These are phyloP conservation scores for Elsinoe arachidis DNA, from an alignment of 2,329 filamentous ascomycete species.

Conservation along the genomic window DNA sequence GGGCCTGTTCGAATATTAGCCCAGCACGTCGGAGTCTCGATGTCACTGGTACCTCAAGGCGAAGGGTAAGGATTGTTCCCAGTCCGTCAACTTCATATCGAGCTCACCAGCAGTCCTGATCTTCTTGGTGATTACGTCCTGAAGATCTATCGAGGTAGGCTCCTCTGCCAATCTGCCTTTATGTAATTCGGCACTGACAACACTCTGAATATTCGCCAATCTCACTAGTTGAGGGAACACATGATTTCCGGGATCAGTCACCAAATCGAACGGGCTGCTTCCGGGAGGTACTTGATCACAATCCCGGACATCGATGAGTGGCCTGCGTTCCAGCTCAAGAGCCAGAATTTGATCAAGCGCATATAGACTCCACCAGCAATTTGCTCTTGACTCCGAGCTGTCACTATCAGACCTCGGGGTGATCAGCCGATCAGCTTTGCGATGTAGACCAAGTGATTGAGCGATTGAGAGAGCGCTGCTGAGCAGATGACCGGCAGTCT, in stretches of 20 bases:
- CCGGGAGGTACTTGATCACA: not conserved
- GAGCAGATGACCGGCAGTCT: conserved; percentile 1
- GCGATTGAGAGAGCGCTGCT: conserved; percentile 9
- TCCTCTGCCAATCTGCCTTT: not conserved
- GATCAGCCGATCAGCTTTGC: not conserved
- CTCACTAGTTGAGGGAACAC: not conserved
- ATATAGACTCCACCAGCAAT: not conserved
- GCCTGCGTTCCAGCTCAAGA: not conserved
- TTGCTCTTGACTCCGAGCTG: not conserved
- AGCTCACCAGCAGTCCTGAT: not conserved
- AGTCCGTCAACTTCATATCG: not conserved
- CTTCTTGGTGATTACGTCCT: not conserved
- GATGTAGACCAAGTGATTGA: conserved; percentile 13
- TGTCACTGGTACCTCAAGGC: not conserved
- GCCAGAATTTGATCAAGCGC: not conserved
- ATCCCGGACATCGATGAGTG: not conserved
- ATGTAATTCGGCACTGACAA: not conserved
- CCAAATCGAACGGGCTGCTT: not conserved
- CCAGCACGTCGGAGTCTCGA: not conserved
- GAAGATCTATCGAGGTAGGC: not conserved
- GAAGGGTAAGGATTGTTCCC: not conserved
- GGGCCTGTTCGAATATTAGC: not conserved
- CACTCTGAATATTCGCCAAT: not conserved
- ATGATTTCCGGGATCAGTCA: not conserved
- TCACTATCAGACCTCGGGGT: not conserved